Conservation (phyloP, 2,329 filamentous ascomycete species). For the Hirsutella minnesotensis region DNA sequence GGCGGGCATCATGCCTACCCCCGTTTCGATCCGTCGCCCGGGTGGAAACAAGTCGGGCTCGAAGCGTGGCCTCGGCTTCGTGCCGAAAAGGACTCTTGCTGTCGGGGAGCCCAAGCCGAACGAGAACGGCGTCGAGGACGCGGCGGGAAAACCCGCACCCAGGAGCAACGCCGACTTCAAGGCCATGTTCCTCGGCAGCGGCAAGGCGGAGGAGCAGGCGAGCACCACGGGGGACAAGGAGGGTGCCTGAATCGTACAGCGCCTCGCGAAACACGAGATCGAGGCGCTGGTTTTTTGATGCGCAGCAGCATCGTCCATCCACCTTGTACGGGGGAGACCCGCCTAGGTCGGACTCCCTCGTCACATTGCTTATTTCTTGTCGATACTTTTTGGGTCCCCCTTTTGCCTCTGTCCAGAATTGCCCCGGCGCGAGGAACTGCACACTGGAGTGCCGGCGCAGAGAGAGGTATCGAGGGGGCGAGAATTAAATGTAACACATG, state of each 20-base stretch:
- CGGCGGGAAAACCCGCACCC: constrained; percentile 13
- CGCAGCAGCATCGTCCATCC: too few relatives aligned
- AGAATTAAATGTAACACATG: too few relatives aligned
- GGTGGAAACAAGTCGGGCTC: constrained; percentile 25
- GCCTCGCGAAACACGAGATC: too few relatives aligned
- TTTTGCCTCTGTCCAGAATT: too few relatives aligned
- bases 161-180: constrained; percentile 49
- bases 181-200: constrained; percentile 31
- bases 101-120: constrained; percentile 10
- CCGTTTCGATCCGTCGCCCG: constrained; percentile 29
- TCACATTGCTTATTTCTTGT: too few relatives aligned
- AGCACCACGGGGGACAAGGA: constrained; percentile 4
- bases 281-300: too few relatives aligned
- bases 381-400: too few relatives aligned
- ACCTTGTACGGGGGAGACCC: too few relatives aligned
- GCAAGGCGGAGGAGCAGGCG: constrained; percentile 3
- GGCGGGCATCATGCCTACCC: constrained; percentile 29
- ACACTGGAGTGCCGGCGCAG: too few relatives aligned
- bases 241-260: constrained; percentile 1
- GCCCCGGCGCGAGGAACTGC: too few relatives aligned
- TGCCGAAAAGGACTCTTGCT: constrained; percentile 12
- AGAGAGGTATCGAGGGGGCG: too few relatives aligned
- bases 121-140: constrained; percentile 12
- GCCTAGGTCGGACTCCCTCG: too few relatives aligned
- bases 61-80: constrained; percentile 33